These are phyloP conservation scores for Lichtheimia ramosa DNA, from an alignment of 371 early-diverging fungal genomes.

Conservation along the genomic window DNA sequence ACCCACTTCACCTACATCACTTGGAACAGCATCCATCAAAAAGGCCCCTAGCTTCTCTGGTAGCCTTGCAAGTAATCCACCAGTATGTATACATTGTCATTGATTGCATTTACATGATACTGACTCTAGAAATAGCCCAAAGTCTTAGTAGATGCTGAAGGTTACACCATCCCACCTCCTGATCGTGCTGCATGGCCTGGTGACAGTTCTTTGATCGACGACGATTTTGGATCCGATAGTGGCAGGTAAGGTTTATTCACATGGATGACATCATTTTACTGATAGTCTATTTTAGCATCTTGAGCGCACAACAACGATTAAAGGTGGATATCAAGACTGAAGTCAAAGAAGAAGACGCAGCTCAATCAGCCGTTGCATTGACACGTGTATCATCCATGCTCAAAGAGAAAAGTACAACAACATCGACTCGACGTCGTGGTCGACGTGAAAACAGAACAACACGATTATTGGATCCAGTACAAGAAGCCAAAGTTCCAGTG, in stretches of 20 bases:
- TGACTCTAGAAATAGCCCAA: slow-evolving; percentile 5
- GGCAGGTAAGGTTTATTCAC: slow-evolving; percentile 14
- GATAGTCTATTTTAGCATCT: slow-evolving; percentile 22
- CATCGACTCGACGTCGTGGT: slow-evolving; percentile 32
- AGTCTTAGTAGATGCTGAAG: slow-evolving; percentile 41
- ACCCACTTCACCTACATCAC: slow-evolving; percentile 21
- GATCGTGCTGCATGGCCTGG: slow-evolving; percentile 51
- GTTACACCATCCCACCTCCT: slow-evolving; percentile 54
- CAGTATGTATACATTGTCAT: slow-evolving; percentile 7
- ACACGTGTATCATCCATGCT: slow-evolving; percentile 34
- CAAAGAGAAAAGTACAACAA: slow-evolving; percentile 22
- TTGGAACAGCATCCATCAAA: slow-evolving; percentile 14
- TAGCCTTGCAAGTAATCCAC: slow-evolving; percentile 22
- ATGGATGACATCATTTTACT: not conserved
- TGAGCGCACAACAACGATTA: slow-evolving; percentile 22
- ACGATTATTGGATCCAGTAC: slow-evolving; percentile 24
- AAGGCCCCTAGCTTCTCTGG: slow-evolving; percentile 34
- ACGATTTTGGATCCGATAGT: slow-evolving; percentile 24
- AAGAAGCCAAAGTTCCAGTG: slow-evolving; percentile 7
- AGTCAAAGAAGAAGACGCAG: slow-evolving; percentile 28
- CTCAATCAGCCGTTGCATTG: slow-evolving; percentile 31
- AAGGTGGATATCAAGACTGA: slow-evolving; percentile 38
- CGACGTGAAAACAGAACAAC: slow-evolving; percentile 42
- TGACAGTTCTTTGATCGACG: slow-evolving; percentile 7
- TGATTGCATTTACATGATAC: not conserved